A percentile compares a stretch with the other conserved stretches of the same genome.
phyloP scores from a whole-genome alignment of 179 eudicot species.

The Patellifolia procumbens region DNA sequence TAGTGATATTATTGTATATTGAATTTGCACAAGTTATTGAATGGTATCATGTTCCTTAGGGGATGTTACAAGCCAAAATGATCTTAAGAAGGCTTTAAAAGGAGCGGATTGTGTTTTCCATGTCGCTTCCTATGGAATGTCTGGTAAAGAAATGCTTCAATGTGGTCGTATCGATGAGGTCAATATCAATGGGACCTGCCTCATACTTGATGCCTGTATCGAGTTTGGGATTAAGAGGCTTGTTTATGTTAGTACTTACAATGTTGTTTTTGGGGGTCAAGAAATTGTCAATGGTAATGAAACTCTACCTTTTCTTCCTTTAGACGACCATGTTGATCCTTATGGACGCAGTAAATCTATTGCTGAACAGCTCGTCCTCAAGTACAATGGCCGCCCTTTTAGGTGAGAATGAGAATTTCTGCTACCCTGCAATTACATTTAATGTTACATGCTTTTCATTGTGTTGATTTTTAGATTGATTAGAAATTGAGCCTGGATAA shows the following conservation, averaged over 20 bases:
- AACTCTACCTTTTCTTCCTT: conserved; percentile 65
- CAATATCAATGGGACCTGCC: conserved; percentile 83
- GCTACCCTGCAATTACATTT: neutral
- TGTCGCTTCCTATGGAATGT: conserved; percentile 96
- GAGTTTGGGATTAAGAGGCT: conserved; percentile 71
- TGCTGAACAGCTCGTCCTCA: conserved; percentile 86
- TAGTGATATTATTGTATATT: neutral
- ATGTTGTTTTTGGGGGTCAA: conserved; percentile 82
- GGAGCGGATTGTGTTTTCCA: conserved; percentile 93
- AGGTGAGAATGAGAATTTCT: conserved; percentile 70
- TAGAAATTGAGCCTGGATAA: no score
- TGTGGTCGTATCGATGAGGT: conserved; percentile 69
- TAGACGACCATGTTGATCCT: conserved; percentile 78
- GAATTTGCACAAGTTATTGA: neutral
- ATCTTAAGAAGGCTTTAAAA: conserved; percentile 65
- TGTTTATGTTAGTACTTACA: conserved; percentile 83
- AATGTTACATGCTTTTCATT: neutral
- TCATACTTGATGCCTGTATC: conserved; percentile 70
- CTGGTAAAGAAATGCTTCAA: conserved; percentile 96
- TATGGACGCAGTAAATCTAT: conserved; percentile 92
- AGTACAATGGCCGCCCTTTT: conserved; percentile 76
- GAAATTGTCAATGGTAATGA: conserved; percentile 90
- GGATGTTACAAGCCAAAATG: conserved; percentile 58
- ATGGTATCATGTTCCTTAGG: conserved; percentile 41
- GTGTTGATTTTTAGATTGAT: no score